These are phyloP conservation scores for Ophiocordyceps camponoti-leonardi DNA, from an alignment of 2,329 filamentous ascomycete species.

Conservation along the genomic window DNA sequence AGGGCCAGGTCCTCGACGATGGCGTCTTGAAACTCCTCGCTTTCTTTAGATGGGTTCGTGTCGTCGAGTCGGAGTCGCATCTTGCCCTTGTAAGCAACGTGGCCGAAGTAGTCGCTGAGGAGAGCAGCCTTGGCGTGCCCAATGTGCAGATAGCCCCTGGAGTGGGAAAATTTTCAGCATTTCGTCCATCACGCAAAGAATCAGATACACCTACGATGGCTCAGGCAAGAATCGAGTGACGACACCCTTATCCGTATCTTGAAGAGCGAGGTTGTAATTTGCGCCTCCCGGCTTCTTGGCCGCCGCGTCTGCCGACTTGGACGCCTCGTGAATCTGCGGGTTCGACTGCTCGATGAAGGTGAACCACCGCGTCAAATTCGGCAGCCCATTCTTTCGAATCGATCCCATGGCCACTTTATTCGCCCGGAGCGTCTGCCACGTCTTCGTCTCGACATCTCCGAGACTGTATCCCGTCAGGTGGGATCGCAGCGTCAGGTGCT, in stretches of 20 bases:
- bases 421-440: slow-evolving; percentile 68
- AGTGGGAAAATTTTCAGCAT: slow-evolving; percentile 1
- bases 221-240: slow-evolving; percentile 88
- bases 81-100: slow-evolving; percentile 82
- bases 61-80: slow-evolving; percentile 89
- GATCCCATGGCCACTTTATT: slow-evolving; percentile 75
- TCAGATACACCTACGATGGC: slow-evolving; percentile 49
- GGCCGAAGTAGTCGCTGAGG: slow-evolving; percentile 92
- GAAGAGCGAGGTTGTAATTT: slow-evolving; percentile 77
- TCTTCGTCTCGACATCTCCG: slow-evolving; percentile 58
- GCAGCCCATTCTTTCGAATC: slow-evolving; percentile 59
- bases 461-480: slow-evolving; percentile 71
- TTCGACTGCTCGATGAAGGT: slow-evolving; percentile 67
- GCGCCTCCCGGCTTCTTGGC: slow-evolving; percentile 56
- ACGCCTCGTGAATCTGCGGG: slow-evolving; percentile 54
- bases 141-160: slow-evolving; percentile 73
- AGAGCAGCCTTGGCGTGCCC: slow-evolving; percentile 89
- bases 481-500: slow-evolving; percentile 71
- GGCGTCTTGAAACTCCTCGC: slow-evolving; percentile 85
- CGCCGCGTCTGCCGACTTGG: slow-evolving; percentile 53
- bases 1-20: slow-evolving; percentile 84
- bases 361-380: slow-evolving; percentile 77
- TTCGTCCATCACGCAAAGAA: background rate
- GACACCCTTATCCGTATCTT: slow-evolving; percentile 73
- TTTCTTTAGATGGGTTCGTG: slow-evolving; percentile 94